These are phyloP conservation scores for Remersonia thermophila DNA, from an alignment of 2,329 filamentous ascomycete genomes.

Conservation along the genomic window DNA sequence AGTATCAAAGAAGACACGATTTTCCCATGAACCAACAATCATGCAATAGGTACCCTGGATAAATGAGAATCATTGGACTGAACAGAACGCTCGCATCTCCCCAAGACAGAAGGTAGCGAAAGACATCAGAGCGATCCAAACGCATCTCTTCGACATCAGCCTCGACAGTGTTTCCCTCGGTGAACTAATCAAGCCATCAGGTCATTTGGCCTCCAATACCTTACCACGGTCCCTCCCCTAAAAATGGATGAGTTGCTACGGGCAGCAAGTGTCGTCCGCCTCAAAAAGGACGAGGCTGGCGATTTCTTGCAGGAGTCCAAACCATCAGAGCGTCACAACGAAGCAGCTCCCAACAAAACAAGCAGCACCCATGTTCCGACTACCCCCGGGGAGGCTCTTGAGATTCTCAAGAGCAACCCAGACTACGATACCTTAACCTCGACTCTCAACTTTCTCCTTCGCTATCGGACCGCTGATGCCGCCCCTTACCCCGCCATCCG, in stretches of 20 bases:
- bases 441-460: slow-evolving; percentile 39
- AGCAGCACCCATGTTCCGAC: slow-evolving; percentile 1
- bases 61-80: no score
- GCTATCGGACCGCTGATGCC: slow-evolving; percentile 16
- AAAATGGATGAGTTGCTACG: slow-evolving; percentile 45
- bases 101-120: no score
- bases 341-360: neutral
- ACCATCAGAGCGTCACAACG: slow-evolving; percentile 1
- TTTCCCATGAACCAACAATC: no score
- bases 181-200: no score
- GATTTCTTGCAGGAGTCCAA: slow-evolving; percentile 21
- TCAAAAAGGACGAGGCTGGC: slow-evolving; percentile 25
- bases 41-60: no score
- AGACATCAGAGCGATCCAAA: no score
- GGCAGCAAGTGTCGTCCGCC: slow-evolving; percentile 40
- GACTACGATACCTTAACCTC: slow-evolving; percentile 43
- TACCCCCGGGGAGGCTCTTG: slow-evolving; percentile 41
- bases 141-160: no score
- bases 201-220: no score
- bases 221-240: no score
- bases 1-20: no score
- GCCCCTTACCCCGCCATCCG: slow-evolving; percentile 40
- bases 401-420: slow-evolving; percentile 49
- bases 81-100: no score
- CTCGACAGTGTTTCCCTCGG: no score